Conservation (phyloP, 139 green algal species). For the Prasinococcaceae sp. region DNA sequence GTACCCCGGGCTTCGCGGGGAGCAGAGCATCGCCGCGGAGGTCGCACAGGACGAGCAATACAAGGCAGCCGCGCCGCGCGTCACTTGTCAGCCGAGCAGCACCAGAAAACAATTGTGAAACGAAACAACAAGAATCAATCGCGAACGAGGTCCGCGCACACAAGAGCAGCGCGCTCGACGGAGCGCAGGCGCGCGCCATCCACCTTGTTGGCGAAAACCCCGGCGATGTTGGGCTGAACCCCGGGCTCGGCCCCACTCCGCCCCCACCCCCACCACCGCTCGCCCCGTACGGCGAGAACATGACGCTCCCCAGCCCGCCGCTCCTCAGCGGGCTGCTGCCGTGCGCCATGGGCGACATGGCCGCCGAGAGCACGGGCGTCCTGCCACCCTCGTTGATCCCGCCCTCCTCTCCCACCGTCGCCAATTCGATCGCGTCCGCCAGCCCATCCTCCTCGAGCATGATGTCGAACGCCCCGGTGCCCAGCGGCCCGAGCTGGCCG, state of each 20-base stretch:
- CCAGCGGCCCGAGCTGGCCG: constrained; percentile 47
- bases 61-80: background rate
- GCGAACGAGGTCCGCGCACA: too few species aligned
- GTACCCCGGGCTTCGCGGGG: too few species aligned
- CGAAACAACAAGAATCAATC: too few species aligned
- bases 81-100: too few species aligned
- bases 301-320: constrained; percentile 2
- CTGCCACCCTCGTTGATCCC: constrained; percentile 6
- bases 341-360: constrained; percentile 33
- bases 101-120: too few species aligned
- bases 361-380: constrained; percentile 11
- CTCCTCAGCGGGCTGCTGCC: constrained; percentile 21
- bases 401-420: background rate
- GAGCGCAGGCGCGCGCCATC: too few species aligned
- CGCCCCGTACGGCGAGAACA: constrained; percentile 29
- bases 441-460: constrained; percentile 80
- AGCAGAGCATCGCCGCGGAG: background rate
- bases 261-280: constrained; percentile 24
- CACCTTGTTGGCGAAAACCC: constrained; percentile 15
- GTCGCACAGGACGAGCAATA: background rate
- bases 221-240: constrained; percentile 32
- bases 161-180: too few species aligned
- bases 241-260: constrained; percentile 15
- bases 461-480: constrained; percentile 70
- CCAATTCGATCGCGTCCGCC: constrained; percentile 60